phyloP scores from a whole-genome alignment of 148 eudicot species.

The Bassia scoparia region DNA sequence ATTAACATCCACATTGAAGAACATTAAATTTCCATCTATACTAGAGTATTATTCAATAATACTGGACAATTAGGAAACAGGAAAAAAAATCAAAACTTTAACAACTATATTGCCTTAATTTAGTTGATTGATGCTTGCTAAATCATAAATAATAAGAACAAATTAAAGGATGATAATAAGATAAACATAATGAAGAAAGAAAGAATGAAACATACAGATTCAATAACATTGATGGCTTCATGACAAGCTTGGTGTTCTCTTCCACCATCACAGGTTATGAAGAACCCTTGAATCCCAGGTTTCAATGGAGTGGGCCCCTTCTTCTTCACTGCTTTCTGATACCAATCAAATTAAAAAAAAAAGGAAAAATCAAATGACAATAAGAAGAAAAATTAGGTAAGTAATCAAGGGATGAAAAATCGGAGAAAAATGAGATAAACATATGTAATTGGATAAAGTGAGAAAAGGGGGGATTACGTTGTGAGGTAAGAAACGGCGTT shows the following conservation, averaged over 20 bases:
- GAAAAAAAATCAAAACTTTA: conserved; percentile 2
- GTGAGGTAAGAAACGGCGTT: conserved; percentile 63
- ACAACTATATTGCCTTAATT: neutral
- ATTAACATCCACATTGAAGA: no score
- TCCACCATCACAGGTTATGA: conserved; percentile 97
- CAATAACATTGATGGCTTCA: conserved; percentile 83
- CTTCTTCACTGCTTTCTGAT: conserved; percentile 63
- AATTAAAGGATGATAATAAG: neutral
- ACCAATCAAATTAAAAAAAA: neutral
- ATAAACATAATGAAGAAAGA: neutral
- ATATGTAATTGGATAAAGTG: neutral
- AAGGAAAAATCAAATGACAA: neutral
- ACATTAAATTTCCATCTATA: neutral
- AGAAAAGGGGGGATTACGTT: conserved; percentile 41
- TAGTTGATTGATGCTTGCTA: neutral
- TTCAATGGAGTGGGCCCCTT: conserved; percentile 69
- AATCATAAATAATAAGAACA: neutral
- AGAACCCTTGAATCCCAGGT: conserved; percentile 85
- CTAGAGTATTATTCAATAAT: no score
- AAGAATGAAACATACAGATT: conserved; percentile 50
- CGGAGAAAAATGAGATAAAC: neutral
- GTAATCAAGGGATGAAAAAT: neutral
- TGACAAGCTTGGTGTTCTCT: conserved; percentile 79
- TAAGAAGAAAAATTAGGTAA: neutral
- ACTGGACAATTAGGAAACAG: neutral